These are phyloP conservation scores for Xanthoconium purpureum DNA, from an alignment of 768 basidiomycete species.

Conservation along the genomic window DNA sequence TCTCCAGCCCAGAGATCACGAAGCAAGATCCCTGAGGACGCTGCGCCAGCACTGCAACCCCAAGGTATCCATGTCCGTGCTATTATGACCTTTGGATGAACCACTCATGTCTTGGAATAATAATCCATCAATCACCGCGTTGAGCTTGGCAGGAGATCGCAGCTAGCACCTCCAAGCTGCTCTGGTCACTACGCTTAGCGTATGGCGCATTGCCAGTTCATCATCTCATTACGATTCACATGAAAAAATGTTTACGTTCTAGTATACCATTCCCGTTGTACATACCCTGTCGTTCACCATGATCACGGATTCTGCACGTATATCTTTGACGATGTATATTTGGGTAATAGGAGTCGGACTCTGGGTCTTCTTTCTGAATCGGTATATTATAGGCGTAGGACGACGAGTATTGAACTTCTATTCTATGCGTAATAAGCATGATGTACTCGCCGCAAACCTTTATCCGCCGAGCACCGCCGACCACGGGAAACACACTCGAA, in stretches of 20 bases:
- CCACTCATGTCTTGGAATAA: slow-evolving; percentile 9
- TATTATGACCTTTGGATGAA: slow-evolving; percentile 1
- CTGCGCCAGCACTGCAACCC: not conserved
- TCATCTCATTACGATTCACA: not conserved
- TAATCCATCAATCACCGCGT: slow-evolving; percentile 1
- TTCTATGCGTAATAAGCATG: no score
- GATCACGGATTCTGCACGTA: not conserved
- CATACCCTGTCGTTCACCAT: slow-evolving; percentile 8
- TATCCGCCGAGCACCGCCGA: no score
- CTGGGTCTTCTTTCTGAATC: no score
- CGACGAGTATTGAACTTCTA: no score
- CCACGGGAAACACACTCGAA: no score
- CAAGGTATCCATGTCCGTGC: slow-evolving; percentile 4
- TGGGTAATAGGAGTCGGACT: not conserved
- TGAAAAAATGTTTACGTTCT: not conserved
- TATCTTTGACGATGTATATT: not conserved
- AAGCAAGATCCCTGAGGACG: not conserved
- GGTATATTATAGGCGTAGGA: no score
- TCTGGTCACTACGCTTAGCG: no score
- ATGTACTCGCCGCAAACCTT: no score
- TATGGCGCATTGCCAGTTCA: not conserved
- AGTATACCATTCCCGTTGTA: slow-evolving; percentile 18
- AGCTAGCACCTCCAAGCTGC: not conserved
- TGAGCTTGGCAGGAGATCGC: not conserved
- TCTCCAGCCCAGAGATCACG: slow-evolving; percentile 5